A percentile compares a stretch with the other conserved stretches of the same genome.
Evolutionary conservation across 2,329 filamentous ascomycete genomes (phyloP).

Genomic region (Teratosphaeria zuluensis): DNA sequence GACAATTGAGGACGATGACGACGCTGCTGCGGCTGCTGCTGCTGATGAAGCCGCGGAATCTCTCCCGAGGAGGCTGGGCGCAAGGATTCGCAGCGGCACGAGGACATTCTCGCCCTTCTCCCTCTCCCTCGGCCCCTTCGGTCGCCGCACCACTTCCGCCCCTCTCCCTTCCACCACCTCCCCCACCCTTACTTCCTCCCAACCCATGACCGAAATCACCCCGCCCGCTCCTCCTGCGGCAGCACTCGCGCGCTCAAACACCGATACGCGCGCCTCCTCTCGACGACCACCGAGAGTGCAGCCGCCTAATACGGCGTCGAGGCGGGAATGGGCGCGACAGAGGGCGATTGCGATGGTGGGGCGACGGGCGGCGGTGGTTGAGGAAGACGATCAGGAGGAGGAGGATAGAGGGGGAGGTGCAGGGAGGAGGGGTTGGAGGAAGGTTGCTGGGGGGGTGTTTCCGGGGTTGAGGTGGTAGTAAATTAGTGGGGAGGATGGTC

Average conservation of each 20-base stretch:
- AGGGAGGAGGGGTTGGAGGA: too few relatives aligned
- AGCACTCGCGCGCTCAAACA: neutral
- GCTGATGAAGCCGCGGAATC: neutral
- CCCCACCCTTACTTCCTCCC: neutral
- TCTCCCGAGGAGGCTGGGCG: neutral
- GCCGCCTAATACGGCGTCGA: slow-evolving; percentile 16
- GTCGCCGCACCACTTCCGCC: neutral
- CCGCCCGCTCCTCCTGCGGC: neutral
- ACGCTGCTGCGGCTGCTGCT: neutral
- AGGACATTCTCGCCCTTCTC: slow-evolving; percentile 1
- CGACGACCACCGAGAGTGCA: too few relatives aligned
- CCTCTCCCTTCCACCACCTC: neutral
- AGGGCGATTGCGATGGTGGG: slow-evolving; percentile 34
- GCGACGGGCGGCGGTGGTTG: slow-evolving; percentile 7
- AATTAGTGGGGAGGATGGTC: too few relatives aligned
- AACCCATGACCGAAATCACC: slow-evolving; percentile 1
- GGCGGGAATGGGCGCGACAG: slow-evolving; percentile 37
- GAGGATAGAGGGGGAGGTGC: slow-evolving; percentile 18
- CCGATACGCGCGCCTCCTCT: neutral
- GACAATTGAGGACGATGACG: neutral
- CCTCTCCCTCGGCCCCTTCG: neutral
- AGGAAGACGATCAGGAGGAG: too few relatives aligned
- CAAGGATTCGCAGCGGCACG: neutral
- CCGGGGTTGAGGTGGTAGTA: too few relatives aligned
- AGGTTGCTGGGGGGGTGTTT: too few relatives aligned